A percentile compares a stretch with the other conserved stretches of the same genome.
Conservation (phyloP, 1,284 basidiomycete species). For the Leccinum variabile region DNA sequence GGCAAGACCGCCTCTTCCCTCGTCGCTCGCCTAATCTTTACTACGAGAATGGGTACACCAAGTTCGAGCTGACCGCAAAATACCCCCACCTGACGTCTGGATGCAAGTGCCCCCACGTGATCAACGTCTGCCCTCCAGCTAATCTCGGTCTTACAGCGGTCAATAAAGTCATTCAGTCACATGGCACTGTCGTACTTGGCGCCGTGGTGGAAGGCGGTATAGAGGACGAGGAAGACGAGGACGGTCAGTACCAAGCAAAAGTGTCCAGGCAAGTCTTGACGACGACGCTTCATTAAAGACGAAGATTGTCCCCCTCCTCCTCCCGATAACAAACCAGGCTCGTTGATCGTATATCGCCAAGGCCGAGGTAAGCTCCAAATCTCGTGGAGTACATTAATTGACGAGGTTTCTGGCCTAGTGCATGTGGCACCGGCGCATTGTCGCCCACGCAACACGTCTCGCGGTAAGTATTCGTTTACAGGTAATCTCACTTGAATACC, state of each 20-base stretch:
- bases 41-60: constrained; percentile 26
- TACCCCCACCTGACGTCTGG: constrained; percentile 35
- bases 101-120: constrained; percentile 19
- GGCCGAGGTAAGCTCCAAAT: constrained; percentile 21
- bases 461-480: constrained; percentile 15
- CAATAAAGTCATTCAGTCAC: constrained; percentile 42
- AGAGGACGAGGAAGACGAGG: constrained; percentile 37
- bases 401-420: constrained; percentile 18
- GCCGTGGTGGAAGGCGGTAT: constrained; percentile 40
- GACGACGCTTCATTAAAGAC: neutral
- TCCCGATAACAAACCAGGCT: constrained; percentile 42
- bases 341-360: constrained; percentile 38
- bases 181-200: constrained; percentile 37
- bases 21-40: constrained; percentile 24
- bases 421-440: constrained; percentile 26
- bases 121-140: constrained; percentile 8
- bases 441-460: constrained; percentile 19
- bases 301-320: constrained; percentile 27
- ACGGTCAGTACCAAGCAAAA: constrained; percentile 21
- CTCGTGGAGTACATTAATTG: neutral
- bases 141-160: constrained; percentile 35
- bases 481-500: neutral
- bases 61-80: constrained; percentile 30
- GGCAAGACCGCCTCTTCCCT: constrained; percentile 23
- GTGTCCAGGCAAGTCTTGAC: neutral